Conservation (phyloP, 768 basidiomycete genomes). For the Krasilnikovozyma curviuscula region DNA sequence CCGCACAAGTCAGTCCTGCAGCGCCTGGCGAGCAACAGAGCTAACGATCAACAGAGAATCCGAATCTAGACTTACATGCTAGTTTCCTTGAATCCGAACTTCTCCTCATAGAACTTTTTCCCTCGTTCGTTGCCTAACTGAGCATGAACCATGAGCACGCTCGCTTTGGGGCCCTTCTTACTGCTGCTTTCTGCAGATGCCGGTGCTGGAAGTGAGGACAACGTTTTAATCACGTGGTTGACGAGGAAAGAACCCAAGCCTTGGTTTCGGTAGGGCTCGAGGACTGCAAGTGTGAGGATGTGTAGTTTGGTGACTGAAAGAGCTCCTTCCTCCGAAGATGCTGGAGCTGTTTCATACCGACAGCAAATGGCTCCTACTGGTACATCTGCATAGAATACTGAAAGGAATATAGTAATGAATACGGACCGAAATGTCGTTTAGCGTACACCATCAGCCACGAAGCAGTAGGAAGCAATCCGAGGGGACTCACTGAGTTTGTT, state of each 20-base stretch:
- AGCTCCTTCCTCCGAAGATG: neutral
- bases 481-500: constrained; percentile 10
- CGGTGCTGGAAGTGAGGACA: neutral
- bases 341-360: constrained; percentile 3
- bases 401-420: neutral
- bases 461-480: no score
- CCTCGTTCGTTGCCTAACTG: constrained; percentile 10
- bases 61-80: constrained; percentile 7
- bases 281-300: constrained; percentile 12
- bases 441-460: no score
- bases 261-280: constrained; percentile 9
- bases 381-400: constrained; percentile 13
- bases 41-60: no score
- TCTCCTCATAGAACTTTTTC: constrained; percentile 3
- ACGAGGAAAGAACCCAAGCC: constrained; percentile 6
- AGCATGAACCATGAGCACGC: constrained; percentile 6
- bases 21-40: no score
- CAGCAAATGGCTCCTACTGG: constrained; percentile 10
- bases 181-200: neutral
- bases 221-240: constrained; percentile 4
- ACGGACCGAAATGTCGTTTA: no score
- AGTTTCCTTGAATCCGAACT: constrained; percentile 1
- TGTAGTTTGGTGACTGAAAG: constrained; percentile 3
- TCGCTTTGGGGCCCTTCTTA: neutral
- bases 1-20: no score